phyloP scores from a whole-genome alignment of 345 rosid species.

The Ailanthus altissimus region DNA sequence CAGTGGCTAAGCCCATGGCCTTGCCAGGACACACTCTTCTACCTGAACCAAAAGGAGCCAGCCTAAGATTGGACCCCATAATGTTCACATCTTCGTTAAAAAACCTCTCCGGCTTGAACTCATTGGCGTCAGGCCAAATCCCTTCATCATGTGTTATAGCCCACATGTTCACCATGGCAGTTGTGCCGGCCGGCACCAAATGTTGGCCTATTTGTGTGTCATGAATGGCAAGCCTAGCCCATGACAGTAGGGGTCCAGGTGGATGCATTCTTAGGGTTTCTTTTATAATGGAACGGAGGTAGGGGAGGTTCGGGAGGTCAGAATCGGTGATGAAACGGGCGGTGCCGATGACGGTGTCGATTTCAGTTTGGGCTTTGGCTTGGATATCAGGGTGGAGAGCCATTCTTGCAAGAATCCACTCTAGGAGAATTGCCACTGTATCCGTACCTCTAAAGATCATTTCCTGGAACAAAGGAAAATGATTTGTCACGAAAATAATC shows the following conservation, averaged over 20 bases:
- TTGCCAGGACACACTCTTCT: conserved; percentile 57
- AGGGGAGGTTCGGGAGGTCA: conserved; percentile 59
- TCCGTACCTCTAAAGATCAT: conserved; percentile 72
- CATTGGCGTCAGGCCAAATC: conserved; percentile 54
- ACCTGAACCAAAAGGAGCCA: conserved; percentile 58
- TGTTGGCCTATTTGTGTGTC: conserved; percentile 56
- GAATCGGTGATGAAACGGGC: conserved; percentile 44
- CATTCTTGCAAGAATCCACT: conserved; percentile 70
- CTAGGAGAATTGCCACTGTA: conserved; percentile 58
- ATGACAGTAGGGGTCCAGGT: conserved; percentile 87
- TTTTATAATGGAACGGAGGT: conserved; percentile 64
- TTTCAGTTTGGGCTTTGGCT: conserved; percentile 63
- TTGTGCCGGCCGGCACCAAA: conserved; percentile 75
- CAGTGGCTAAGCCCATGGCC: conserved; percentile 53
- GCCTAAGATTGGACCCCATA: conserved; percentile 48
- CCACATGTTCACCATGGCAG: conserved; percentile 98
- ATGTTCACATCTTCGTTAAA: conserved; percentile 41
- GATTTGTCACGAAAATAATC: neutral
- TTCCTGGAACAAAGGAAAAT: conserved; percentile 37
- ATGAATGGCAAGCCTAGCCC: conserved; percentile 82
- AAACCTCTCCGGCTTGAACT: conserved; percentile 71
- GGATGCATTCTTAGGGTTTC: conserved; percentile 84
- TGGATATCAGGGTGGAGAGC: conserved; percentile 57
- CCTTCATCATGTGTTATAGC: conserved; percentile 65
- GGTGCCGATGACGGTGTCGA: conserved; percentile 40